These are phyloP conservation scores for Trichoderma citrinoviride DNA, from an alignment of 2,329 filamentous ascomycete genomes.

Conservation along the genomic window DNA sequence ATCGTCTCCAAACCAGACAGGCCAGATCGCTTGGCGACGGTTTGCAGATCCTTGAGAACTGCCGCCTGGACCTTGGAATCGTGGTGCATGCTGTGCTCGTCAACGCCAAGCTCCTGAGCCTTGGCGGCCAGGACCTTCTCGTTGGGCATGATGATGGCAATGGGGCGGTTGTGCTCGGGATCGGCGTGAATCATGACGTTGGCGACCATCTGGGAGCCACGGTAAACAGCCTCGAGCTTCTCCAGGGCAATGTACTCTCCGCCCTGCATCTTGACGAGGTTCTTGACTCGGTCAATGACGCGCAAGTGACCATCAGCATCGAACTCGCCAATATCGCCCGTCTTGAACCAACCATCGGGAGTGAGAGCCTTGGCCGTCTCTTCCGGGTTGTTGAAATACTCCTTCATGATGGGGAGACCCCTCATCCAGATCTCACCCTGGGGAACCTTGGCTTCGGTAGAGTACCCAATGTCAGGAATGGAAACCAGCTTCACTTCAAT, in stretches of 20 bases:
- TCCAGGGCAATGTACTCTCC: constrained; percentile 97
- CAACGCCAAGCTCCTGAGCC: constrained; percentile 60
- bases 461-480: constrained; percentile 84
- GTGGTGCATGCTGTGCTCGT: constrained; percentile 65
- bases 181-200: constrained; percentile 89
- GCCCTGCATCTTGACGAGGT: constrained; percentile 90
- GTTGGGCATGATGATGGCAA: constrained; percentile 74
- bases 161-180: constrained; percentile 68
- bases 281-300: constrained; percentile 97
- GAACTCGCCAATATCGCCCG: constrained; percentile 92
- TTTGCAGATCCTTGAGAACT: constrained; percentile 66
- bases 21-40: constrained; percentile 62
- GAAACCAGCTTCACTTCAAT: constrained; percentile 92
- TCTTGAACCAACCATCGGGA: constrained; percentile 92
- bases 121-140: constrained; percentile 61
- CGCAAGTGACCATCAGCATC: constrained; percentile 74
- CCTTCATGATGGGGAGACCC: constrained; percentile 69
- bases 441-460: constrained; percentile 67
- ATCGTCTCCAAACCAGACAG: constrained; percentile 71
- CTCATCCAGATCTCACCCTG: constrained; percentile 93
- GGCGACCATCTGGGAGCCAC: constrained; percentile 70
- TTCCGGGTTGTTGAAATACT: constrained; percentile 82
- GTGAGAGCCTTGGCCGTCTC: constrained; percentile 79
- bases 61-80: constrained; percentile 61
- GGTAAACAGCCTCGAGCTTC: constrained; percentile 90